Base-by-base conservation (phyloP, 179 eudicot species). In the Kewa caespitosa region DNA sequence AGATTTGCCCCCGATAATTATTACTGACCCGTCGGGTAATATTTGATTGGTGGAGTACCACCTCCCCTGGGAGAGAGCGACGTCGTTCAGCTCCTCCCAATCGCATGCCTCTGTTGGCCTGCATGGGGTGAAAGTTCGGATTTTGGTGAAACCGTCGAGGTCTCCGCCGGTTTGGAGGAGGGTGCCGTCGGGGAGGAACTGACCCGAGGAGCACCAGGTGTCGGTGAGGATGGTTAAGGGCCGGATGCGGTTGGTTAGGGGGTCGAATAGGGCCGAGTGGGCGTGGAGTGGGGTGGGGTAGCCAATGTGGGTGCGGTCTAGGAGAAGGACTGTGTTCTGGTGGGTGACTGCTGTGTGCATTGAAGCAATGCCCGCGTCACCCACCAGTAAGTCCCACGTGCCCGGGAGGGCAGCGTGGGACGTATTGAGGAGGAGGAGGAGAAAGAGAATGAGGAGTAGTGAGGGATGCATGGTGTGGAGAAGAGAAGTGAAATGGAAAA, bases 121-220 rank as follows among this genome's bases (percentile, higher is more conserved):
- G 18, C 98, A 94, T 0, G 98, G 98, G 0, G 54, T 31, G 79
- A 94, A 90, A 32, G 80, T 88, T 0, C 98, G 84, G 61, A 94
- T 84, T 59, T 89, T 92, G 11, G 48, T 81, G 57, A 69, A 70
- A 11, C 98, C 98, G 41, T 87, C 91, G 6, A 76, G 63, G 70
- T 85, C 91, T 14, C 98, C 98, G 36, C 98, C 98, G 18, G 98
- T 88, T 30, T 94, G 98, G 1, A 94, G 79, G 63, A 94, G 96
- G 22, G 90, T 86, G 59, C 98, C 98, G 72, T 92, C 92, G 9
- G 97, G 90, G 74, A 92, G 92, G 62, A 92, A 92, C 77, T 92
- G 96, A 11, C 96, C 97, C 36, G 98, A 90, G 36, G 97, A 92
- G 89, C 98, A 94, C 98, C 98, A 94, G 46, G 98, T 94, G 92